phyloP scores from a whole-genome alignment of 306 rosid species.

The Rosa rugosa region DNA sequence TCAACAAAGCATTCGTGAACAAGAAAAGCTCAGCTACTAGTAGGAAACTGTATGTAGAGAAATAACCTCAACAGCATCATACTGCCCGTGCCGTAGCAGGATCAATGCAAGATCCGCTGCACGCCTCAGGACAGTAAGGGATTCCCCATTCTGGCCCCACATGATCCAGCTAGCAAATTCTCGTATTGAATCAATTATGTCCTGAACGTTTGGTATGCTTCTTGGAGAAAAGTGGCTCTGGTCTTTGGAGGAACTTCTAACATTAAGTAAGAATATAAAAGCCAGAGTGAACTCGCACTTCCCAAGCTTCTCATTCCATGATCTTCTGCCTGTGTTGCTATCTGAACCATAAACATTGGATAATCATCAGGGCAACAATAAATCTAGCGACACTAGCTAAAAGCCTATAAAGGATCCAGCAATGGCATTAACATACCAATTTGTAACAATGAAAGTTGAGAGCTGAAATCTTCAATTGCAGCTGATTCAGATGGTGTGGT shows the following conservation, averaged over 20 bases:
- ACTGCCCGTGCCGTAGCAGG: slow-evolving; percentile 83
- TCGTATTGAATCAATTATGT: slow-evolving; percentile 43
- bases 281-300: slow-evolving; percentile 80
- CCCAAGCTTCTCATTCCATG: slow-evolving; percentile 79
- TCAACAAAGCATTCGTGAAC: neutral
- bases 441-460: slow-evolving; percentile 78
- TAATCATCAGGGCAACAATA: slow-evolving; percentile 13
- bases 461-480: slow-evolving; percentile 76
- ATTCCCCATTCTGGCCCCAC: slow-evolving; percentile 67
- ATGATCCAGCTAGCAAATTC: slow-evolving; percentile 81
- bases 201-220: slow-evolving; percentile 47
- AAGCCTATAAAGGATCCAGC: neutral
- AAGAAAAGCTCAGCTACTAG: neutral
- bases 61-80: slow-evolving; percentile 80
- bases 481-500: slow-evolving; percentile 76
- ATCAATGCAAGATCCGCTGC: slow-evolving; percentile 75
- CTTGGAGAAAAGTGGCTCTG: slow-evolving; percentile 37
- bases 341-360: slow-evolving; percentile 45
- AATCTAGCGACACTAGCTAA: slow-evolving; percentile 6
- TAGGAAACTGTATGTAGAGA: slow-evolving; percentile 12
- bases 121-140: slow-evolving; percentile 64
- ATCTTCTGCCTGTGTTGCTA: slow-evolving; percentile 47
- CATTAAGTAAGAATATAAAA: slow-evolving; percentile 57
- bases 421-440: slow-evolving; percentile 53
- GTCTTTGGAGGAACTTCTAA: slow-evolving; percentile 48